Percentiles rank a stretch among this genome's conserved stretches.
Evolutionary conservation across 495 filamentous ascomycete genomes (phyloP).

Genomic region (Aspergillus avenaceus): DNA sequence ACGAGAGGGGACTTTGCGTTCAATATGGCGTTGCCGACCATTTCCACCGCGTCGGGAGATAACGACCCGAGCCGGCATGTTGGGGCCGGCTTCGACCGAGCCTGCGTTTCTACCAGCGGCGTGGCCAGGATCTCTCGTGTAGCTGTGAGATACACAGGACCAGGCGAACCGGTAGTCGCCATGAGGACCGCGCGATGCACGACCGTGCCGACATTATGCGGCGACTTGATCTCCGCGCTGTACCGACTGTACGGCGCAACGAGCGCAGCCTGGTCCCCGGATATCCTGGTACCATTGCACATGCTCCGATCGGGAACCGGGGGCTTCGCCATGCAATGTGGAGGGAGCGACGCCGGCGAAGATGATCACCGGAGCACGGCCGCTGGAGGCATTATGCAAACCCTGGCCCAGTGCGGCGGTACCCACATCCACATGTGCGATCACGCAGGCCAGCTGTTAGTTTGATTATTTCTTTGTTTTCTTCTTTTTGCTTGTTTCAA

Average conservation of each 20-base stretch:
- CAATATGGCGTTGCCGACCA: constrained; percentile 15
- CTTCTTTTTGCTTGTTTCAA: too few species aligned
- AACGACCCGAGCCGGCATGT: constrained; percentile 6
- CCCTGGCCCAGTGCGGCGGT: constrained; percentile 24
- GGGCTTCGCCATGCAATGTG: constrained; percentile 19
- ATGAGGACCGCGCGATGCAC: constrained; percentile 24
- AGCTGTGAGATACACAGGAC: constrained; percentile 28
- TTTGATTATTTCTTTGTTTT: too few species aligned
- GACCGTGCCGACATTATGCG: constrained; percentile 17
- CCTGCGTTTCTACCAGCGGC: constrained; percentile 6
- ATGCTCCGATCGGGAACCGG: constrained; percentile 23
- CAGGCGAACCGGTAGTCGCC: constrained; percentile 21
- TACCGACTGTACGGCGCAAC: constrained; percentile 22
- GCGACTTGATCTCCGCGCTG: constrained; percentile 22
- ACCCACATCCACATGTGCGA: constrained; percentile 28
- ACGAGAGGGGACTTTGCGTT: constrained; percentile 19
- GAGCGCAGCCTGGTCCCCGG: constrained; percentile 19
- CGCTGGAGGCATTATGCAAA: constrained; percentile 25
- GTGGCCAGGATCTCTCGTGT: constrained; percentile 25
- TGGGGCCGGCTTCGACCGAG: constrained; percentile 9
- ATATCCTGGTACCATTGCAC: constrained; percentile 27
- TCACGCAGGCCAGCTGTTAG: constrained; percentile 19
- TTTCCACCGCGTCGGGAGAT: constrained; percentile 11
- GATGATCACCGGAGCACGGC: constrained; percentile 24
- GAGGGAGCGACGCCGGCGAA: constrained; percentile 22